Conservation (phyloP, 163 green algal genomes). For the Coccomyxa subellipsoidea region DNA sequence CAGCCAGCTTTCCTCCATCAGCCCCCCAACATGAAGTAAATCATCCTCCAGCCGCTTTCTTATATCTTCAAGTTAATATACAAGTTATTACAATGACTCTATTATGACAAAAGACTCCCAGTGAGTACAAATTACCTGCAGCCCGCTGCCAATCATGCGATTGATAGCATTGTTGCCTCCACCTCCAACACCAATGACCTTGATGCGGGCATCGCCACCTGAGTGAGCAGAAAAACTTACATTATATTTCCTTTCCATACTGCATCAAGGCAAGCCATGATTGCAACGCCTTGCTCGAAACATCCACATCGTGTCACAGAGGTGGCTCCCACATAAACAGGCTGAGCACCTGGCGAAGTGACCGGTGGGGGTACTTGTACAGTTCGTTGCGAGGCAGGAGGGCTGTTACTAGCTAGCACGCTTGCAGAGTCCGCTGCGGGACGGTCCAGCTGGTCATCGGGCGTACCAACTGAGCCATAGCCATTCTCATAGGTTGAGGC, state of each 20-base stretch:
- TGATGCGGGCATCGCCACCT: constrained; percentile 69
- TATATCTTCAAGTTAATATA: too few relatives aligned
- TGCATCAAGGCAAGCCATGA: not conserved
- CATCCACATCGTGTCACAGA: not conserved
- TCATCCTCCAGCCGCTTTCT: too few relatives aligned
- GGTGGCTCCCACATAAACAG: not conserved
- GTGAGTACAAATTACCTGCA: too few relatives aligned
- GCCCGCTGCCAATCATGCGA: constrained; percentile 67
- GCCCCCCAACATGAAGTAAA: not conserved
- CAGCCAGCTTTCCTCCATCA: not conserved
- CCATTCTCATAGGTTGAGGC: constrained; percentile 8
- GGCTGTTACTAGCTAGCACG: not conserved
- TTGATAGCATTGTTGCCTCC: constrained; percentile 79
- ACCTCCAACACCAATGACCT: constrained; percentile 73
- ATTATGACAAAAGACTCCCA: too few relatives aligned
- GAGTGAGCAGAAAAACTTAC: not conserved
- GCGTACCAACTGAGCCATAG: constrained; percentile 7
- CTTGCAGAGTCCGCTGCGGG: not conserved
- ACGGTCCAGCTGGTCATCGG: not conserved
- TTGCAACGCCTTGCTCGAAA: not conserved
- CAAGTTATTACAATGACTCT: too few relatives aligned
- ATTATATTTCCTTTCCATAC: not conserved
- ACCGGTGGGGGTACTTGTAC: not conserved
- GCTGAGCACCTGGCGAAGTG: not conserved
- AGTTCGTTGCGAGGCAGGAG: not conserved